These are phyloP conservation scores for Pyrenula massariospora DNA, from an alignment of 495 filamentous ascomycete genomes.

Conservation along the genomic window DNA sequence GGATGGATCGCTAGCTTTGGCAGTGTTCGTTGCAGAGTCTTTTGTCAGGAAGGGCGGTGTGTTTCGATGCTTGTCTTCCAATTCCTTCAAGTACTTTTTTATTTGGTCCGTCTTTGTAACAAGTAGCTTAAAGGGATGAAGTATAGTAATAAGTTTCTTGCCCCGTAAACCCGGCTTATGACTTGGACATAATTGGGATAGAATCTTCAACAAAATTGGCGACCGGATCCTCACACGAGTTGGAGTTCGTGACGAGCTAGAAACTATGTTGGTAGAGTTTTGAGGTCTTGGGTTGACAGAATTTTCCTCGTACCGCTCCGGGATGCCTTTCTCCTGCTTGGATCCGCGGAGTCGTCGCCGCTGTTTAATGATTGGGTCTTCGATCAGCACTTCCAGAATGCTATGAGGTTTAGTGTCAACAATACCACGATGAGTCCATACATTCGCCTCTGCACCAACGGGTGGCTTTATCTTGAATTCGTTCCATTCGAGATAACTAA, in stretches of 20 bases:
- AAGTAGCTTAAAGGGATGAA: background rate
- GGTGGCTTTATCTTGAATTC: background rate
- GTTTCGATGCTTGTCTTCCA: background rate
- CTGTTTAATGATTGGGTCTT: background rate
- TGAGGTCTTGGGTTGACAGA: background rate
- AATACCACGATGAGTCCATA: background rate
- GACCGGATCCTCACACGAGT: background rate
- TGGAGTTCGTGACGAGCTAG: background rate
- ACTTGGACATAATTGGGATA: background rate
- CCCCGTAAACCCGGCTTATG: background rate
- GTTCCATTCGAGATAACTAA: background rate
- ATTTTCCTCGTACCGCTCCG: background rate
- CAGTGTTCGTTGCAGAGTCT: background rate
- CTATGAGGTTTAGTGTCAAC: background rate
- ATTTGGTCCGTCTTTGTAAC: background rate
- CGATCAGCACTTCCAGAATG: background rate
- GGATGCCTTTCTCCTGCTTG: background rate
- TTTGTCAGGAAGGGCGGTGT: background rate
- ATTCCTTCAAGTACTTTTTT: background rate
- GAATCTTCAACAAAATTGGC: background rate
- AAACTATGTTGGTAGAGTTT: background rate
- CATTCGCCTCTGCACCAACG: background rate
- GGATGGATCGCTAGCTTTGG: background rate
- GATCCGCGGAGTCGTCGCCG: background rate
- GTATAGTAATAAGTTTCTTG: background rate